phyloP scores from a whole-genome alignment of 371 early-diverging fungal species.

The Mucor circinelloides region DNA sequence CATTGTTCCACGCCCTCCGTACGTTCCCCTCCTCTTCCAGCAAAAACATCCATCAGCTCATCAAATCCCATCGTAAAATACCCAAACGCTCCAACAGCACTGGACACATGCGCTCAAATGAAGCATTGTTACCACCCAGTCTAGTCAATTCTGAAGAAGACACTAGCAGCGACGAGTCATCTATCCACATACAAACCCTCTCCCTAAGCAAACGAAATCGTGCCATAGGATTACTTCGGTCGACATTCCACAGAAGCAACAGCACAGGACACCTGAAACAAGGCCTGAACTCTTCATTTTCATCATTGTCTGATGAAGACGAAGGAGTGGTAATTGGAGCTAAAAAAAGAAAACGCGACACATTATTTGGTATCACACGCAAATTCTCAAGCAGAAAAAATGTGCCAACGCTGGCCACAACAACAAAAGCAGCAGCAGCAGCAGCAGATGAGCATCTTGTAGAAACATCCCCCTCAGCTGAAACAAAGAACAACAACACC shows the following conservation, averaged over 20 bases:
- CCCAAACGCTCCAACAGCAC: background rate
- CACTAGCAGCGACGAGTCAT: background rate
- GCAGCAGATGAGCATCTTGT: background rate
- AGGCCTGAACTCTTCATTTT: background rate
- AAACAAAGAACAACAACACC: background rate
- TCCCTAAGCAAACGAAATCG: background rate
- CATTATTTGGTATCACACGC: conserved; percentile 14
- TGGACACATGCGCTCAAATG: background rate
- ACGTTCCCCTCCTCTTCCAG: conserved; percentile 6
- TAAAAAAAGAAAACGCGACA: conserved; percentile 17
- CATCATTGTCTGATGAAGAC: conserved; percentile 3
- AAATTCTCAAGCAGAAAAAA: conserved; percentile 13
- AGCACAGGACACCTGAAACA: conserved; percentile 2
- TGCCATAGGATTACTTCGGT: conserved; percentile 9
- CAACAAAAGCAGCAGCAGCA: background rate
- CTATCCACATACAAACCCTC: background rate
- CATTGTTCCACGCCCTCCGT: background rate
- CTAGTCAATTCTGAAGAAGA: background rate
- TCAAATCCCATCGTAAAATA: conserved; percentile 6
- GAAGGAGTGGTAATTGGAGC: background rate
- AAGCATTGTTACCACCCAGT: background rate
- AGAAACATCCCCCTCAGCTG: background rate
- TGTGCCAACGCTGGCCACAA: background rate
- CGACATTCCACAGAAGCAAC: conserved; percentile 11
- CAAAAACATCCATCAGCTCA: conserved; percentile 4